Evolutionary conservation across 2,329 filamentous ascomycete genomes (phyloP).

Genomic region (Talaromyces sp.): DNA sequence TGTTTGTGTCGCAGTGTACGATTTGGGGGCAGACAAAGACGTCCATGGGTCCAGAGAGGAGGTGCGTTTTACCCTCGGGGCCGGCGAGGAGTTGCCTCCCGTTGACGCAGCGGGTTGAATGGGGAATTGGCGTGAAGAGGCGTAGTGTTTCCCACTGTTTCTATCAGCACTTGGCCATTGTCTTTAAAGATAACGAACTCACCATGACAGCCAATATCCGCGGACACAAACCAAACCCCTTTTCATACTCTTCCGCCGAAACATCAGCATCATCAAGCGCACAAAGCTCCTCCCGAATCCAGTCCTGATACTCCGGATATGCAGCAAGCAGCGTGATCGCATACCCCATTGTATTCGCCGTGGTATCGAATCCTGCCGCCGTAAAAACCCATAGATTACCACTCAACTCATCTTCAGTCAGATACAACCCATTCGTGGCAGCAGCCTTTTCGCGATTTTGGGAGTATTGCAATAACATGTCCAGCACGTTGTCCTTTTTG

Average conservation of each 20-base stretch:
- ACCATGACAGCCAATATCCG: conserved; percentile 53
- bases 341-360: conserved; percentile 52
- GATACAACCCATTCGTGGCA: conserved; percentile 20
- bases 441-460: conserved; percentile 24
- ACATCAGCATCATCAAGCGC: conserved; percentile 29
- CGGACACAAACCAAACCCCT: conserved; percentile 45
- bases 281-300: conserved; percentile 53
- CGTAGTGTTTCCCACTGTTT: conserved; percentile 44
- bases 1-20: conserved; percentile 52
- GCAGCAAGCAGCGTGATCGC: conserved; percentile 49
- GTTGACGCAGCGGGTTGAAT: conserved; percentile 37
- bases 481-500: conserved; percentile 30
- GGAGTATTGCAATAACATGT: conserved; percentile 32
- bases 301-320: conserved; percentile 52
- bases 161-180: neutral
- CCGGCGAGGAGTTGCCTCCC: conserved; percentile 33
- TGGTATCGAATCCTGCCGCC: conserved; percentile 51
- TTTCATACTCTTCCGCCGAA: conserved; percentile 42
- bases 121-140: conserved; percentile 41
- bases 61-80: conserved; percentile 26
- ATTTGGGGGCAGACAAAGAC: conserved; percentile 30
- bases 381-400: conserved; percentile 52
- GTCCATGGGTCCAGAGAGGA: conserved; percentile 34
- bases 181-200: conserved; percentile 10
- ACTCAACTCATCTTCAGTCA: conserved; percentile 43